Evolutionary conservation across 2,329 filamentous ascomycete genomes (phyloP).

Genomic region (Botryotinia calthae): DNA sequence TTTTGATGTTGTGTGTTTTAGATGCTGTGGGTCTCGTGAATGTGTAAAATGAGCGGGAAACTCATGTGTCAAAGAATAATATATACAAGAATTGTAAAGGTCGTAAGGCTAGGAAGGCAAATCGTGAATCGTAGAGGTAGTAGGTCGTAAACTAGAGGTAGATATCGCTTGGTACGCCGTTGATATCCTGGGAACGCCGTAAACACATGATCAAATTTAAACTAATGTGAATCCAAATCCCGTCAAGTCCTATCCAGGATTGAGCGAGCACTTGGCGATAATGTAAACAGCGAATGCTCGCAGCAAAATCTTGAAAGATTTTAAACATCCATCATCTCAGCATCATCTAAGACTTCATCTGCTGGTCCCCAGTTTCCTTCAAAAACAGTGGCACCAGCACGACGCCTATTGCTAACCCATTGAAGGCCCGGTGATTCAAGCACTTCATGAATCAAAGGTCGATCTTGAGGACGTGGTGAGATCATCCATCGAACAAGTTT

Average conservation of each 20-base stretch:
- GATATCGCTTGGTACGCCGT: constrained; percentile 24
- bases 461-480: constrained; percentile 65
- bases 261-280: constrained; percentile 28
- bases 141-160: constrained; percentile 20
- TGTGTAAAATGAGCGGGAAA: constrained; percentile 30
- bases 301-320: constrained; percentile 24
- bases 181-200: constrained; percentile 33
- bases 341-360: constrained; percentile 45
- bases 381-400: constrained; percentile 88
- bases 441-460: constrained; percentile 73
- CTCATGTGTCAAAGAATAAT: constrained; percentile 26
- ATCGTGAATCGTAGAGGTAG: constrained; percentile 25
- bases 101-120: constrained; percentile 27
- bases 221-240: constrained; percentile 33
- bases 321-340: constrained; percentile 42
- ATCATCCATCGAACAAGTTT: constrained; percentile 87
- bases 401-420: constrained; percentile 76
- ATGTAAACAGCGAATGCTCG: constrained; percentile 22
- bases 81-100: constrained; percentile 30
- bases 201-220: constrained; percentile 30
- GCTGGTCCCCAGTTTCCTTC: constrained; percentile 93
- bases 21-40: constrained; percentile 31
- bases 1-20: constrained; percentile 22
- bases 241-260: constrained; percentile 37
- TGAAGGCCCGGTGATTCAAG: constrained; percentile 69